These are phyloP conservation scores for Monilinia aucupariae DNA, from an alignment of 2,329 filamentous ascomycete genomes.

Conservation along the genomic window DNA sequence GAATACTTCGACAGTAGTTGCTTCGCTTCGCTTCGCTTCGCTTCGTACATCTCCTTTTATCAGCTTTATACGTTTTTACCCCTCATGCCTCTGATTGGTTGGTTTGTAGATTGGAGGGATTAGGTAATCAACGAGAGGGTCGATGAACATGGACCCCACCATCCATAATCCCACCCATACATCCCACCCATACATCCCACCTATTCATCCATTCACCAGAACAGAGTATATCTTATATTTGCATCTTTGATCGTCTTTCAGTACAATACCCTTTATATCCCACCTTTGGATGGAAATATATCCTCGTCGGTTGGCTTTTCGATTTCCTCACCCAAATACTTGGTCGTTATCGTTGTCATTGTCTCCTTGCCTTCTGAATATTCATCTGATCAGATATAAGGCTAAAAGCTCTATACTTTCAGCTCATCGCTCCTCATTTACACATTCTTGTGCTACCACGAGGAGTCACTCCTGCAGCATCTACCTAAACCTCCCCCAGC, in stretches of 20 bases:
- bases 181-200: too few species aligned
- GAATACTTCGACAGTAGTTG: too few species aligned
- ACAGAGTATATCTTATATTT: too few species aligned
- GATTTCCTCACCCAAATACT: background rate
- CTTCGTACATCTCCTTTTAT: too few species aligned
- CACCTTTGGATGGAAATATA: constrained; percentile 14
- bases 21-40: too few species aligned
- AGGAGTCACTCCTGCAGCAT: background rate
- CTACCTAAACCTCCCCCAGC: background rate
- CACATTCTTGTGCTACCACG: background rate
- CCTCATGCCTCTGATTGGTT: too few species aligned
- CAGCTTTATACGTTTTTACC: too few species aligned
- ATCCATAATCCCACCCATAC: background rate
- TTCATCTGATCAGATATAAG: background rate
- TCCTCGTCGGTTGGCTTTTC: constrained; percentile 1
- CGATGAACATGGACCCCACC: too few species aligned
- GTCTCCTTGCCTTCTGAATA: background rate
- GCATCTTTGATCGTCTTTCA: too few species aligned
- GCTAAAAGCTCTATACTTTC: background rate
- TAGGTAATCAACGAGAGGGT: too few species aligned
- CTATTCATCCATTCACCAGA: too few species aligned
- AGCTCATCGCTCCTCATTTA: background rate
- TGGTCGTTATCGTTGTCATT: background rate
- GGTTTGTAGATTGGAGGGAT: too few species aligned
- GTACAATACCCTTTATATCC: background rate